Base-by-base conservation (phyloP, 164 flowering plant species). In the Berberis vulgaris region DNA sequence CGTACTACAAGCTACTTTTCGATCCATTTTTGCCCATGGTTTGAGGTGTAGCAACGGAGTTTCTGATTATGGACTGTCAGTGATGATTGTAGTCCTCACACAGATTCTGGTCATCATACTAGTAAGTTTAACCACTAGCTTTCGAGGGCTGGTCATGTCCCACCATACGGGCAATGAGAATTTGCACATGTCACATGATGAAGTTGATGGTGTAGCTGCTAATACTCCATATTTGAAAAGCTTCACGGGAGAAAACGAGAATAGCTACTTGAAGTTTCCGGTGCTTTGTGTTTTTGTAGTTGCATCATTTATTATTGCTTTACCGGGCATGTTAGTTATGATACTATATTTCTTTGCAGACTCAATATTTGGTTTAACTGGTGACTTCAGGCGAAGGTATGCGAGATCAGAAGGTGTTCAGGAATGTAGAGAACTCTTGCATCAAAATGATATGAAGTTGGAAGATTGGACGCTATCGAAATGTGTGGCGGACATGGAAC, bases 1-100 rank as follows among this genome's bases (percentile, higher is more conserved):
- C 3, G 41, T 60, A 13, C 3, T 38, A 3, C 41, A 45, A 5
- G 63, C 52, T 7, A 10, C 39, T 4, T 46, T 44, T 45, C 26
- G 40, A 7, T 46, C 12, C 10, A 5, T 60, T n/a, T 1, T 60
- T 45, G 10, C 7, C 3, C 26, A 60, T 5, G 10, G 9, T 8
- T 45, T 45, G 5, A 5, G 46, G 4, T 45, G 2, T 7, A 26
- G 53, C 2, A 12, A 40, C 6, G 63, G 53, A n/a, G 42, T 46
- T 60, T 60, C 63, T 45, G 63, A 45, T 45, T 60, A 60, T 45
- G 5, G 7, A n/a, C 46, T 50, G 63, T 60, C 63, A 45, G 46
- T 60, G 63, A 9, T 10, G 63, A 7, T 38, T 13, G 46, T 60
- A 13, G 12, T 60, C 26, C 41, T 45, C 5, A 60, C 41, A 10